Conservation (phyloP, 2,329 filamentous ascomycete species). For the Sporothrix brasiliensis region DNA sequence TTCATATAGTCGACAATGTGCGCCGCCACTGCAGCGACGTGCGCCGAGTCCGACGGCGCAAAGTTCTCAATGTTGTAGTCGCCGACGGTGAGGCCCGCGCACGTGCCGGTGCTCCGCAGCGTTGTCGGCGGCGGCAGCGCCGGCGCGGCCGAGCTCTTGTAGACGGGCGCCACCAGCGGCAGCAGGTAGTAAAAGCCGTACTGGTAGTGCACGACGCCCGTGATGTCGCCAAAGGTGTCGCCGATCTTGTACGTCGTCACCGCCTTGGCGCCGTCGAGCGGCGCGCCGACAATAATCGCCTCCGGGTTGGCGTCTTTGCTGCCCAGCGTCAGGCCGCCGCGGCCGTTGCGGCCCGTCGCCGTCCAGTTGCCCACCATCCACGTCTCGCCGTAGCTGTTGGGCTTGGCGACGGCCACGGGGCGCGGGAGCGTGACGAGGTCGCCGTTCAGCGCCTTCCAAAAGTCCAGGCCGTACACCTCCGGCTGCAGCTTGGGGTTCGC, state of each 20-base stretch:
- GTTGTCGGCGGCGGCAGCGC: slow-evolving; percentile 54
- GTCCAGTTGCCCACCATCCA: slow-evolving; percentile 70
- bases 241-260: slow-evolving; percentile 63
- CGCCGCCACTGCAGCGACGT: slow-evolving; percentile 60
- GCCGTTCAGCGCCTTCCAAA: slow-evolving; percentile 71
- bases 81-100: slow-evolving; percentile 64
- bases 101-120: slow-evolving; percentile 58
- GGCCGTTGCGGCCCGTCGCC: slow-evolving; percentile 62
- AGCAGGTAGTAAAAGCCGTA: slow-evolving; percentile 72
- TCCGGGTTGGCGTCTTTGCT: slow-evolving; percentile 69
- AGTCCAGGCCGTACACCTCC: slow-evolving; percentile 66
- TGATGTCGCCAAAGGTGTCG: slow-evolving; percentile 66
- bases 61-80: slow-evolving; percentile 74
- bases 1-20: slow-evolving; percentile 68
- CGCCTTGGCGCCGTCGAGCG: slow-evolving; percentile 67
- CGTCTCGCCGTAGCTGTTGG: slow-evolving; percentile 67
- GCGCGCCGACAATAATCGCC: slow-evolving; percentile 64
- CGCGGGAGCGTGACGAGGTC: slow-evolving; percentile 66
- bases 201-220: slow-evolving; percentile 66
- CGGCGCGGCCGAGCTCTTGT: slow-evolving; percentile 52
- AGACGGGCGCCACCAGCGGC: slow-evolving; percentile 59
- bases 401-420: slow-evolving; percentile 60
- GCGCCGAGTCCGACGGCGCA: slow-evolving; percentile 53
- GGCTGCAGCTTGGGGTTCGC: slow-evolving; percentile 65
- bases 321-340: slow-evolving; percentile 66